These are phyloP conservation scores for Pilaira anomala DNA, from an alignment of 192 early-diverging fungal species.

Conservation along the genomic window DNA sequence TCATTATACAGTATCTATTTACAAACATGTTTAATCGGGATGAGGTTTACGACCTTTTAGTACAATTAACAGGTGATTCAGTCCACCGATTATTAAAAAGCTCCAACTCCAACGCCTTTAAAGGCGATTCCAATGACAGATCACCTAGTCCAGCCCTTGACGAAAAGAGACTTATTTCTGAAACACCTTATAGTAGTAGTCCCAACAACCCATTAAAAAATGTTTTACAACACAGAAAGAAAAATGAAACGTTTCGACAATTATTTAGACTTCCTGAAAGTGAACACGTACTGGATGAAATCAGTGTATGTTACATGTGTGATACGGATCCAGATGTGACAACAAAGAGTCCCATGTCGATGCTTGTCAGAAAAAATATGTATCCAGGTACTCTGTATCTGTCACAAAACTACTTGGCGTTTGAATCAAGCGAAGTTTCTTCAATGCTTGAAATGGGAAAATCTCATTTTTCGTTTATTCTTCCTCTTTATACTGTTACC, in stretches of 20 bases:
- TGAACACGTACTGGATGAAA: slow-evolving; percentile 70
- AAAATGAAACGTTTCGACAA: slow-evolving; percentile 71
- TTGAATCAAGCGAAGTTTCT: slow-evolving; percentile 60
- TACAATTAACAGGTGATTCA: slow-evolving; percentile 81
- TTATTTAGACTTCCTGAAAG: slow-evolving; percentile 74
- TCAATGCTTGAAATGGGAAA: slow-evolving; percentile 28
- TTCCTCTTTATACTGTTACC: slow-evolving; percentile 88
- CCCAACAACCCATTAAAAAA: slow-evolving; percentile 56
- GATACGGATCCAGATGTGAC: background rate
- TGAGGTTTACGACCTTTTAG: slow-evolving; percentile 88
- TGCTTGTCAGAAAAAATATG: slow-evolving; percentile 9
- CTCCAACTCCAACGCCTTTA: background rate
- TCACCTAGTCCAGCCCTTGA: no score
- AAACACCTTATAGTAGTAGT: slow-evolving; percentile 37
- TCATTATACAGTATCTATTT: slow-evolving; percentile 67
- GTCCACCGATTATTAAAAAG: slow-evolving; percentile 88
- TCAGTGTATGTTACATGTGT: slow-evolving; percentile 30
- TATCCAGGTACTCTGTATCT: slow-evolving; percentile 74
- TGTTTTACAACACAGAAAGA: slow-evolving; percentile 68
- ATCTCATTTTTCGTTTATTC: slow-evolving; percentile 63
- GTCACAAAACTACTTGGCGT: slow-evolving; percentile 85
- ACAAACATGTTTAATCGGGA: slow-evolving; percentile 95
- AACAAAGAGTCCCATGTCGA: background rate
- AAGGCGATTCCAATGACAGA: slow-evolving; percentile 23
- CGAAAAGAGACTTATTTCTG: no score